Base-by-base conservation (phyloP, 805 yeast genomes). In the Metschnikowia cerradonensis region DNA sequence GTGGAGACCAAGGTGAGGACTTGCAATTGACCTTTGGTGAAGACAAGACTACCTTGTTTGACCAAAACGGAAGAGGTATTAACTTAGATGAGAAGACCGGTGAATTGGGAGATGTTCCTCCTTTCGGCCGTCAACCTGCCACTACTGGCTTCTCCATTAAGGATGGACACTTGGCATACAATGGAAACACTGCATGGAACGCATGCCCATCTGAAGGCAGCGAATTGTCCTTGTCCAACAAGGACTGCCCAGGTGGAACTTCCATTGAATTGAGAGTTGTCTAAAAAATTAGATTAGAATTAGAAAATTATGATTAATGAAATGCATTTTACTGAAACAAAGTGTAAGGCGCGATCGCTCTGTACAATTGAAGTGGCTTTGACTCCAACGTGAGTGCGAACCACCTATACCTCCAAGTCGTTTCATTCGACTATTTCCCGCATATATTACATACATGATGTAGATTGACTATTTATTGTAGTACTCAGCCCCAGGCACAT, bases 101-200 rank as follows among this genome's bases (percentile, higher is more conserved):
- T n/a, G 71, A 67, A 42, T 56, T 68, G 41, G 72, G 73, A 30
- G 54, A 59, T 34, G 67, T 66, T 45, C 65, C 62, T 42, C 70
- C 71, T 17, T 50, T 26, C 13, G 30, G 30, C 30, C 30, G 63
- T 26, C 58, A 62, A 53, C 60, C 60, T 17, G 67, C 75, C 42
- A 62, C 75, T 30, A 52, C 67, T 20, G 73, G 76, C 4, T 79
- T 74, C 60, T 57, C 75, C 30, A 66, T 78, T 55, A 31, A 58
- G 6, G 60, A 66, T 40, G 76, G 73, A 33, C 56, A 66, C 59
- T 67, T 78, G 61, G 56, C 58, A 3, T 72, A 63, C 60, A 53
- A 67, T 33, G 71, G 68, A 40, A 56, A 64, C 32, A 55, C 62
- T 22, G 67, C 60, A 39, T 78, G 75, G 67, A 61, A 63, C 36